Conservation (phyloP, 257 asterid species). For the Forsythia viridissima region DNA sequence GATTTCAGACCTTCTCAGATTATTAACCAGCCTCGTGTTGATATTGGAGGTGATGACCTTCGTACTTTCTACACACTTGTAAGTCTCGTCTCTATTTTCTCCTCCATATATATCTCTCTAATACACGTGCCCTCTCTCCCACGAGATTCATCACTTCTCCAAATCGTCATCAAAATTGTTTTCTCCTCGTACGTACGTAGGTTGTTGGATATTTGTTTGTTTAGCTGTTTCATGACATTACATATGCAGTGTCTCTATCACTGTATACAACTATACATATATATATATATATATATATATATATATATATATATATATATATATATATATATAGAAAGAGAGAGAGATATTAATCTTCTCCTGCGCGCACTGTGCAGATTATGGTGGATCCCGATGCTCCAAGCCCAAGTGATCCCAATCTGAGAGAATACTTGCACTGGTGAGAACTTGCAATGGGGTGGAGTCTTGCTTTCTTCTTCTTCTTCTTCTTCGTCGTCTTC, state of each 20-base stretch:
- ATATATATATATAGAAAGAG: background rate
- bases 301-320: no score
- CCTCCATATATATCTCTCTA: background rate
- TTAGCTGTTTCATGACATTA: no score
- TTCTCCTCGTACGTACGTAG: no score
- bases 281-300: no score
- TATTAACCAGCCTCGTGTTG: conserved; percentile 63
- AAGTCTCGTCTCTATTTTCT: background rate
- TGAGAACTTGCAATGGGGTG: background rate
- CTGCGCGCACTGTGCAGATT: conserved; percentile 32
- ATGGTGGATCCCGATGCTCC: conserved; percentile 86
- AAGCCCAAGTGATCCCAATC: conserved; percentile 68
- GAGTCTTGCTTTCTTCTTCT: no score
- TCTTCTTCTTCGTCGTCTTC: no score
- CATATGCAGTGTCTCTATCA: no score
- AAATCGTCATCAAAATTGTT: no score
- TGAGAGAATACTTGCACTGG: conserved; percentile 78
- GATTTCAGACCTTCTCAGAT: conserved; percentile 70
- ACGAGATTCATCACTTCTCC: no score
- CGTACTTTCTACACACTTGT: conserved; percentile 70
- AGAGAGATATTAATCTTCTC: background rate
- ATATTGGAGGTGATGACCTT: conserved; percentile 70
- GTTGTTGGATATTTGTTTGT: no score
- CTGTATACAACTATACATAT: no score
- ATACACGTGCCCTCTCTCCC: no score